These are phyloP conservation scores for Hypoxylon rubiginosum DNA, from an alignment of 2,329 filamentous ascomycete genomes.

Conservation along the genomic window DNA sequence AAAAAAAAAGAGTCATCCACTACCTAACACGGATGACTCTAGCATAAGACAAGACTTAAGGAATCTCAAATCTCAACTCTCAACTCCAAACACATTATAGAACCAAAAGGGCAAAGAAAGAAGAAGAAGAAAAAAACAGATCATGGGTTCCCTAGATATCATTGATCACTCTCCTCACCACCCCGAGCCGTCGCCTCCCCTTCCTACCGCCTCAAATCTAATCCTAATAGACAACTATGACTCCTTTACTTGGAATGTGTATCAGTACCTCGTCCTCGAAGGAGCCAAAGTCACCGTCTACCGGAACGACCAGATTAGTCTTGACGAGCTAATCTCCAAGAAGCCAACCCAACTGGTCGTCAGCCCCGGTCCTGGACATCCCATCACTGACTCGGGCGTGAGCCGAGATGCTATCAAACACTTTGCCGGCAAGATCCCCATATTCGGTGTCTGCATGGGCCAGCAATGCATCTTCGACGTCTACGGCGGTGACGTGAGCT, in stretches of 20 bases:
- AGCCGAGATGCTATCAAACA: conserved; percentile 91
- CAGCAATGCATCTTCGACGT: conserved; percentile 98
- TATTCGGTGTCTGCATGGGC: conserved; percentile 99
- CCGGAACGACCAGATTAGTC: conserved; percentile 90
- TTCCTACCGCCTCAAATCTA: conserved; percentile 88
- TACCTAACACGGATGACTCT: neutral
- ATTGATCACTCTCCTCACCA: conserved; percentile 90
- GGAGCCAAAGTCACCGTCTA: conserved; percentile 91
- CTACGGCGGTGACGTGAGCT: conserved; percentile 91
- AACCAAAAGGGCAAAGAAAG: neutral
- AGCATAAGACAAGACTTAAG: neutral
- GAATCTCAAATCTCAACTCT: too few relatives aligned
- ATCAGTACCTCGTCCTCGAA: conserved; percentile 97
- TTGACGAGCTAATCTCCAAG: conserved; percentile 85
- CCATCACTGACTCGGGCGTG: conserved; percentile 89
- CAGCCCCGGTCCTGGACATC: conserved; percentile 95
- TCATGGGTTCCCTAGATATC: conserved; percentile 56
- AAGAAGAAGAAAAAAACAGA: conserved; percentile 10
- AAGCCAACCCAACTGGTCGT: conserved; percentile 94
- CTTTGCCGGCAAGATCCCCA: conserved; percentile 93
- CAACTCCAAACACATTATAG: neutral
- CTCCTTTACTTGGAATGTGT: conserved; percentile 99
- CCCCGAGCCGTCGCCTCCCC: conserved; percentile 77
- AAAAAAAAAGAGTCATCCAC: conserved; percentile 14
- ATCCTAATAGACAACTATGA: conserved; percentile 99